phyloP scores from a whole-genome alignment of 768 basidiomycete species.

The Auriscalpium vulgare region DNA sequence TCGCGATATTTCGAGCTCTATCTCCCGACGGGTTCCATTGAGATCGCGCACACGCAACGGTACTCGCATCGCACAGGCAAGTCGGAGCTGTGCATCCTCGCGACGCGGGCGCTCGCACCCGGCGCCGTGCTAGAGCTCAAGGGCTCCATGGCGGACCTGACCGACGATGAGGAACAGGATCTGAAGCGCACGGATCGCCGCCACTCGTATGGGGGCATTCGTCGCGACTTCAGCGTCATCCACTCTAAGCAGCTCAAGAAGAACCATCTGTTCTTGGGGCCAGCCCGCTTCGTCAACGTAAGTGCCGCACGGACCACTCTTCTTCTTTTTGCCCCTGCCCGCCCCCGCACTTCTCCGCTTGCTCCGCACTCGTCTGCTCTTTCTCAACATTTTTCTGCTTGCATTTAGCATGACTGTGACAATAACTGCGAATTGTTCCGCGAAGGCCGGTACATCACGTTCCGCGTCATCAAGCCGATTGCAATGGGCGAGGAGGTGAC shows the following conservation, averaged over 20 bases:
- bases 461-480: constrained; percentile 59
- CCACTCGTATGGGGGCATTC: constrained; percentile 49
- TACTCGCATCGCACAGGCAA: constrained; percentile 85
- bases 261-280: constrained; percentile 85
- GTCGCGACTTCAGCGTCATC: constrained; percentile 72
- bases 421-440: constrained; percentile 87
- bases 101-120: constrained; percentile 60
- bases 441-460: constrained; percentile 86
- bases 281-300: constrained; percentile 89
- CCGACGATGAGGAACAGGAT: constrained; percentile 79
- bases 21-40: constrained; percentile 73
- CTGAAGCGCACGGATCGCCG: constrained; percentile 76
- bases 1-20: constrained; percentile 87
- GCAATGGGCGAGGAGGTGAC: constrained; percentile 80
- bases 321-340: not conserved
- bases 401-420: constrained; percentile 73
- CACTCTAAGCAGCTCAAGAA: constrained; percentile 89
- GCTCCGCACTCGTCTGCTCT: constrained; percentile 1
- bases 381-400: constrained; percentile 9
- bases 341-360: constrained; percentile 9
- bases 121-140: constrained; percentile 77
- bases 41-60: constrained; percentile 83
- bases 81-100: constrained; percentile 81
- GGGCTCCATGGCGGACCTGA: constrained; percentile 84
- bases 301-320: constrained; percentile 24